phyloP scores from a whole-genome alignment of 441 rosid genomes.

The Brassica hybrid region DNA sequence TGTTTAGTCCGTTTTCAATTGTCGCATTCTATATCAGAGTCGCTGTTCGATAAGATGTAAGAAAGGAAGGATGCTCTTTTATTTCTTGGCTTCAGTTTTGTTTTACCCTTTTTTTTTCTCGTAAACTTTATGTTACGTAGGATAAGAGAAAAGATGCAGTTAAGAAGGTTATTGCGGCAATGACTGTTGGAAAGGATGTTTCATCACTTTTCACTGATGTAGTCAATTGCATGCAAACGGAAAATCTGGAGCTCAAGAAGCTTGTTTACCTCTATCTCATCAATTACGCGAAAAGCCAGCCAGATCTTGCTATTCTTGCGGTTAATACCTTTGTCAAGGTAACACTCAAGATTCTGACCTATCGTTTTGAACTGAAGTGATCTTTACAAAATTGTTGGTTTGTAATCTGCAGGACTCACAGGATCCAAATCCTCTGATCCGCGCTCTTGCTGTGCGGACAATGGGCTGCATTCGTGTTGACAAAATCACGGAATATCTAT shows the following conservation, averaged over 20 bases:
- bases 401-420: conserved; percentile 83
- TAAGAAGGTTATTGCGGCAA: conserved; percentile 98
- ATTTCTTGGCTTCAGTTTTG: conserved; percentile 18
- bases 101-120: conserved; percentile 14
- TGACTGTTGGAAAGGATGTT: conserved; percentile 99
- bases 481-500: conserved; percentile 96
- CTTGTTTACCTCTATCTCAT: conserved; percentile 94
- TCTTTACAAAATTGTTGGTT: conserved; percentile 4
- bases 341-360: conserved; percentile 30
- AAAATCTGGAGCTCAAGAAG: conserved; percentile 97
- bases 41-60: conserved; percentile 26
- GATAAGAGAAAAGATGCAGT: conserved; percentile 99
- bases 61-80: conserved; percentile 14
- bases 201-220: conserved; percentile 96
- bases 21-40: not conserved
- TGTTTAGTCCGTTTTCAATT: not conserved
- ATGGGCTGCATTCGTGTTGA: conserved; percentile 99
- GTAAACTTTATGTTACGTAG: conserved; percentile 46
- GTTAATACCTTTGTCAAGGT: conserved; percentile 99
- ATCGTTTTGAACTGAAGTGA: not conserved
- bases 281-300: conserved; percentile 98
- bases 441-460: conserved; percentile 97
- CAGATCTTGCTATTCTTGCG: conserved; percentile 97
- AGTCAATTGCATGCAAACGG: conserved; percentile 99
- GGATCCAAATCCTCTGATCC: conserved; percentile 97